Evolutionary conservation across 768 basidiomycete species (phyloP), one percentile per base, ranked within the genome.

Genomic region (Brasilioporus rufonigricans): DNA sequence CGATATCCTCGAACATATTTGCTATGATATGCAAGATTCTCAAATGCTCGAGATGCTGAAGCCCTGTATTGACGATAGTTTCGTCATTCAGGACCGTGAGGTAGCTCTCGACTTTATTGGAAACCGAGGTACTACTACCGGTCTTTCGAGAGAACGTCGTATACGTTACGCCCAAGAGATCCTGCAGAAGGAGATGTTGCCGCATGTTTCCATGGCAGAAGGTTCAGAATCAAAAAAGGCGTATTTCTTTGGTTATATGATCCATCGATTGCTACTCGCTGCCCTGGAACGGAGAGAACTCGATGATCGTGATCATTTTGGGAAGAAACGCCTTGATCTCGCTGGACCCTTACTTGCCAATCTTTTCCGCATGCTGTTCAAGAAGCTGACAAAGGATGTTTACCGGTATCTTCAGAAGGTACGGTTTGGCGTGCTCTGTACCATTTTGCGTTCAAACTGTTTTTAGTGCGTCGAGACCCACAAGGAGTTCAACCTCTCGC

Each of bases 241-340:
- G 2, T 98, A 94, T 73, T 99, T 98, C 81, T 93, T 98, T 59
- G 97, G 97, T 11, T 98, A 98, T 73, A 99, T 99, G 96, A 93
- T 98, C 31, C 96, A 98, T 73, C 88, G 97, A 57, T 80, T 99
- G 26, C 76, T 98, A 0, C 83, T 97, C 19, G 97, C 97, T 23
- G 94, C 94, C 13, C 72, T 99, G 63, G 95, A 98, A 68, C 81
- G 97, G 43, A 80, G 97, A 63, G 97, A 99, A 64, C 78, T 99
- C 24, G 97, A 99, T 69, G 97, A 99, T 74, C 92, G 97, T 76
- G 97, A 99, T 75, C 97, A 99, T 73, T 98, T 98, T 62, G 97
- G 97, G 50, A 98, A 98, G 74, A 99, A 99, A 74, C 85, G 97
- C 32, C 77, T 98, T 56, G 97, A 99, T 73, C 74, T 99, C 44